Conservation (phyloP, 1,284 basidiomycete genomes). For the Sutorius eximius region DNA sequence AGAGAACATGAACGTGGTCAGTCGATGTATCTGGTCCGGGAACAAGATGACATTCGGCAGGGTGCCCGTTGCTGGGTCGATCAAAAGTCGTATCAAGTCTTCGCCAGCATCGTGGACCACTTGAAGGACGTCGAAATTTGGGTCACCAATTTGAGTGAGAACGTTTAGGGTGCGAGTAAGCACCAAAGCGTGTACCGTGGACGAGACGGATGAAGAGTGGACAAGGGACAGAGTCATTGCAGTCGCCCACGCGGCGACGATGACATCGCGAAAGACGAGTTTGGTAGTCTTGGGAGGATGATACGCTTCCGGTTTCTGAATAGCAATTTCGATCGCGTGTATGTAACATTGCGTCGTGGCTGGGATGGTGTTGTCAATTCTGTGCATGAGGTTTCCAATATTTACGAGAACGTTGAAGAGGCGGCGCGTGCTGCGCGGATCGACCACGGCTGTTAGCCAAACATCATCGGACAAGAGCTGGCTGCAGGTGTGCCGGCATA, state of each 20-base stretch:
- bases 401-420: constrained; percentile 37
- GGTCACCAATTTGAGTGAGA: constrained; percentile 25
- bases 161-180: constrained; percentile 21
- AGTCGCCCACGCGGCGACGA: constrained; percentile 37
- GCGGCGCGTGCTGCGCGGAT: constrained; percentile 30
- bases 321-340: constrained; percentile 37
- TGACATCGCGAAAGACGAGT: constrained; percentile 36
- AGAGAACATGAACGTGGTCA: constrained; percentile 40
- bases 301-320: constrained; percentile 29
- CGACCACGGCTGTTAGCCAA: constrained; percentile 22
- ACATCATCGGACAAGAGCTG: constrained; percentile 32
- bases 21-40: constrained; percentile 42
- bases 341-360: constrained; percentile 39
- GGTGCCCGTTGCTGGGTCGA: constrained; percentile 37
- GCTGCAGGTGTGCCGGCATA: constrained; percentile 34
- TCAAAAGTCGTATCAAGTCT: constrained; percentile 32
- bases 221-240: constrained; percentile 29
- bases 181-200: constrained; percentile 19
- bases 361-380: constrained; percentile 31
- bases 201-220: constrained; percentile 21
- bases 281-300: constrained; percentile 16
- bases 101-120: constrained; percentile 38
- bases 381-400: constrained; percentile 39
- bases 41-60: constrained; percentile 47
- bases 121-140: constrained; percentile 35